Percentiles rank a stretch among this genome's conserved stretches.
Evolutionary conservation across 208 protist species (phyloP).

Genomic region (Cochliopodium minus): DNA sequence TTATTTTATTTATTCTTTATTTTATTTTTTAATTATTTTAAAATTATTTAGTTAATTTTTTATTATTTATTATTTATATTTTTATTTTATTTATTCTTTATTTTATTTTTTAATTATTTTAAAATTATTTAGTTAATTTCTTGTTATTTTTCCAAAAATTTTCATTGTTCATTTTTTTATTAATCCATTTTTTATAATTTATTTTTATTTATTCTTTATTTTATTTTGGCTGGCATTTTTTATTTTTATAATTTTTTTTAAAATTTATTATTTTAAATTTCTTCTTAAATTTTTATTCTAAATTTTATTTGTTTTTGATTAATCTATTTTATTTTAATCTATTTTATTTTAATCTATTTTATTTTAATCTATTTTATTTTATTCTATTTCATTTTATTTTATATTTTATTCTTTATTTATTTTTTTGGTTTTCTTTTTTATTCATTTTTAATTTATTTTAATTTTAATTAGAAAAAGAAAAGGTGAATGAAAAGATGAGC

Average conservation of each 20-base stretch:
- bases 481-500: no score
- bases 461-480: no score
- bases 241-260: slow-evolving; percentile 4
- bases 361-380: no score
- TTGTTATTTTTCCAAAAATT: neutral
- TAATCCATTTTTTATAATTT: neutral
- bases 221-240: neutral
- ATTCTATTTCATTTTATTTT: no score
- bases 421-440: no score
- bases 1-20: neutral
- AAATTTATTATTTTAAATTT: slow-evolving; percentile 1
- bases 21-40: neutral
- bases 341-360: no score
- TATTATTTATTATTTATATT: neutral
- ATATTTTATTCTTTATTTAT: no score
- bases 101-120: slow-evolving; percentile 10
- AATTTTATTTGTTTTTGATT: neutral
- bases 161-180: slow-evolving; percentile 2
- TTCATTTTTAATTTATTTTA: no score
- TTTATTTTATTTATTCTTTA: slow-evolving; percentile 2
- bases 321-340: slow-evolving; percentile 1
- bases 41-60: neutral
- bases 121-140: neutral
- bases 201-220: slow-evolving; percentile 1
- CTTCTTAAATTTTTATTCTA: neutral